Percentiles rank a stretch among this genome's conserved stretches.
phyloP scores from a whole-genome alignment of 257 asterid species.

The Ophiorrhiza pumila region DNA sequence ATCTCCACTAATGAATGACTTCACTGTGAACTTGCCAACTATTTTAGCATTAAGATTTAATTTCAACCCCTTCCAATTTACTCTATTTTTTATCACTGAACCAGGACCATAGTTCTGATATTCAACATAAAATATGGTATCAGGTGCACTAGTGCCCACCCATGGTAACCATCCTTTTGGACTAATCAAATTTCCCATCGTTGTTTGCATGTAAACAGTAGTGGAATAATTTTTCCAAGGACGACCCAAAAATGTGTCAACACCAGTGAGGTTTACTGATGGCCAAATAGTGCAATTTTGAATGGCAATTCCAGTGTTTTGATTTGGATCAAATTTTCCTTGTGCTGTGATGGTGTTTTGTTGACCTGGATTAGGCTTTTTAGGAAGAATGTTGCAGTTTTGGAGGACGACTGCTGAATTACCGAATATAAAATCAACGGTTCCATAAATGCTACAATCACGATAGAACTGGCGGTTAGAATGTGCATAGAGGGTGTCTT shows the following conservation, averaged over 20 bases:
- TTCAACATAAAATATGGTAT: conserved; percentile 72
- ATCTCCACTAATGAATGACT: conserved; percentile 46
- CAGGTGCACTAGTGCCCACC: conserved; percentile 68
- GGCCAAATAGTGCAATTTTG: conserved; percentile 68
- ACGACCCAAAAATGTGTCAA: conserved; percentile 59
- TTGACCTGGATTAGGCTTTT: conserved; percentile 37
- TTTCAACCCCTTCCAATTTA: conserved; percentile 71
- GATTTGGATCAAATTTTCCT: conserved; percentile 46
- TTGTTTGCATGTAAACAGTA: conserved; percentile 43
- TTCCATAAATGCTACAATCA: conserved; percentile 48
- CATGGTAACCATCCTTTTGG: conserved; percentile 87
- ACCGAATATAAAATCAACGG: conserved; percentile 55
- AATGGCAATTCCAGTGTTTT: conserved; percentile 67
- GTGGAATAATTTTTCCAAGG: conserved; percentile 91
- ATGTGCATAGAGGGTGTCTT: conserved; percentile 50
- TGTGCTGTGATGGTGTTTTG: conserved; percentile 49
- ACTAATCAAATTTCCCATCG: conserved; percentile 44
- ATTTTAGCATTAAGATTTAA: conserved; percentile 41
- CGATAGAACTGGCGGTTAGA: conserved; percentile 53
- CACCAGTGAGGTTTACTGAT: conserved; percentile 49
- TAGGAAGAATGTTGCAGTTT: conserved; percentile 43
- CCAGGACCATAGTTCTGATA: conserved; percentile 59
- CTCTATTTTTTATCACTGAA: conserved; percentile 60
- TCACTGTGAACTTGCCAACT: conserved; percentile 56
- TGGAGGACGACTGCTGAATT: conserved; percentile 50